phyloP scores from a whole-genome alignment of 2,329 filamentous ascomycete species.

The Escovopsis weberi region DNA sequence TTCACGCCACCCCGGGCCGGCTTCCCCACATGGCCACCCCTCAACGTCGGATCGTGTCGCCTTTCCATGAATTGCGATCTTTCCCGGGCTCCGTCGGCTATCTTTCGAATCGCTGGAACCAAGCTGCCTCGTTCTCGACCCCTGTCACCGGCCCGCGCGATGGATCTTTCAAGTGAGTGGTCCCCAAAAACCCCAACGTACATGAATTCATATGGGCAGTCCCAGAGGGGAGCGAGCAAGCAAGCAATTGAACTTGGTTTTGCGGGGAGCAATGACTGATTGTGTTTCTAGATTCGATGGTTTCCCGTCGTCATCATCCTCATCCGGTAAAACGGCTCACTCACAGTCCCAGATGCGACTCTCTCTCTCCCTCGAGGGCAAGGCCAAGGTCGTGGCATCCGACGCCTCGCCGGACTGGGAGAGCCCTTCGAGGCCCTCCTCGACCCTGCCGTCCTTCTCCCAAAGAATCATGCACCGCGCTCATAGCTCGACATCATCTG shows the following conservation, averaged over 20 bases:
- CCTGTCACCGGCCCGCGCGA: conserved; percentile 29
- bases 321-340: conserved; percentile 25
- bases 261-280: neutral
- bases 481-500: conserved; percentile 48
- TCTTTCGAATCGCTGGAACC: conserved; percentile 43
- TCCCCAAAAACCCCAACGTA: neutral
- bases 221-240: too few relatives aligned
- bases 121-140: conserved; percentile 35
- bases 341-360: conserved; percentile 50
- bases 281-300: conserved; percentile 23
- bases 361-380: conserved; percentile 75
- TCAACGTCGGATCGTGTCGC: conserved; percentile 13
- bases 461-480: conserved; percentile 50
- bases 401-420: conserved; percentile 46
- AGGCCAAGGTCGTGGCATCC: conserved; percentile 68
- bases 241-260: neutral
- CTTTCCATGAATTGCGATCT: conserved; percentile 21
- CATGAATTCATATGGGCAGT: neutral
- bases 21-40: conserved; percentile 7
- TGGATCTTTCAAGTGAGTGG: conserved; percentile 31
- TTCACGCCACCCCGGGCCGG: conserved; percentile 12
- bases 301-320: conserved; percentile 28
- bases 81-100: conserved; percentile 34
- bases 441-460: conserved; percentile 32
- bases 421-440: conserved; percentile 33